Evolutionary conservation across 805 yeast species (phyloP), one percentile per base, ranked within the genome.

Genomic region (Kregervanrija pseudodelftensis): DNA sequence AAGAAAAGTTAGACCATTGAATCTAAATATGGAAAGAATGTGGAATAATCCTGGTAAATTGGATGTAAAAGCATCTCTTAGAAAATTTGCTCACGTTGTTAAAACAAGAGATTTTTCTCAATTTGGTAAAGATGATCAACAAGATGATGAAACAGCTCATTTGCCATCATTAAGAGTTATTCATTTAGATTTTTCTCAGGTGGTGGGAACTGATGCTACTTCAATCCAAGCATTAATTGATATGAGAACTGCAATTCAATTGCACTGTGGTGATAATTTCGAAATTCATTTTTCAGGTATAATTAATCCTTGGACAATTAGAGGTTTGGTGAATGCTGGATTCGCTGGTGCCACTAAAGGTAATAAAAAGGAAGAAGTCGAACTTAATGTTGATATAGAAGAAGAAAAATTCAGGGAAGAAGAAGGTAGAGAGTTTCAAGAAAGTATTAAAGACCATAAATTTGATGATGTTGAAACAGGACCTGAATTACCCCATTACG

Each of bases 261-360:
- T 69, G 45, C 86, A 85, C 57, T 83, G 93, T 13, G 90, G 86
- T 59, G 70, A 83, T 46, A 88, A 84, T 53, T 90, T 88, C 47
- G 96, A 90, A 64, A 81, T 82, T 67, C 97, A 90, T 65, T 89
- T 90, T 62, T 77, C 85, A 10, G 95, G 96, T 22, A 78, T 90
- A 31, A 66, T 85, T 38, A 80, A 85, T 45, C 90, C 91, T 9
- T 90, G 97, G 97, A 77, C 85, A 44, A 79, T 86, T 56, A 76
- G 91, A 58, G 84, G 83, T 5, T 73, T 90, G 52, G 60, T 83
- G 37, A 76, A 79, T 53, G 80, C 81, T 46, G 95, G 95, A 1
- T 88, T 88, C 66, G 95, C 95, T 38, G 49, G 53, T 22, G 40
- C 47, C 11, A 48, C 51, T 5, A 49, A 45, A 33, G 51, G 47